A percentile compares a stretch with the other conserved stretches of the same genome.
Conservation (phyloP, 768 basidiomycete species). For the Clitopilus passeckerianus region DNA sequence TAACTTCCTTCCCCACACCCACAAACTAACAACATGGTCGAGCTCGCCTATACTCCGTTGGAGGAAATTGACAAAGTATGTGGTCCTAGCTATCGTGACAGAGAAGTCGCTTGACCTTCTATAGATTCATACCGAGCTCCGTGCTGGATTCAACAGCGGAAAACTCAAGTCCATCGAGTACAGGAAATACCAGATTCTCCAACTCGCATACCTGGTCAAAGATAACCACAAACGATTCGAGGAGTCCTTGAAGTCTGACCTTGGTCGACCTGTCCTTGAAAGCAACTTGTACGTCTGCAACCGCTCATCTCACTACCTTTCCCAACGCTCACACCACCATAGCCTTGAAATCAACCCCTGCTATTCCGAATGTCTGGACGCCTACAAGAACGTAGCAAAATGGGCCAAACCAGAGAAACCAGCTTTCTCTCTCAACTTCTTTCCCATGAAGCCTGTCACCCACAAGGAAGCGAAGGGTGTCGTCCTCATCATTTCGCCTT, state of each 20-base stretch:
- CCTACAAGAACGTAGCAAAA: slow-evolving; percentile 61
- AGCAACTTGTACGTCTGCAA: slow-evolving; percentile 35
- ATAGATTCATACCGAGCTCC: slow-evolving; percentile 55
- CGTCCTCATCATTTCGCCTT: slow-evolving; percentile 64
- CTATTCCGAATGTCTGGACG: slow-evolving; percentile 45
- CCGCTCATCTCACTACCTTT: not conserved
- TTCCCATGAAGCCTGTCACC: slow-evolving; percentile 56
- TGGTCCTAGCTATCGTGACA: not conserved
- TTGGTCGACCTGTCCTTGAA: slow-evolving; percentile 62
- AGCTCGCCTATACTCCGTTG: slow-evolving; percentile 41
- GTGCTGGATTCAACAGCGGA: slow-evolving; percentile 56
- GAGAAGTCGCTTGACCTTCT: not conserved
- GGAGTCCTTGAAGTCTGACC: slow-evolving; percentile 52
- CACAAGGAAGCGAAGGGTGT: slow-evolving; percentile 77
- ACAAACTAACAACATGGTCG: slow-evolving; percentile 14
- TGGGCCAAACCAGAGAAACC: slow-evolving; percentile 69
- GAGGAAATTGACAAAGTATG: slow-evolving; percentile 49
- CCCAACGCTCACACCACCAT: not conserved
- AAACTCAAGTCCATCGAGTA: slow-evolving; percentile 63
- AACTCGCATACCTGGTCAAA: slow-evolving; percentile 66
- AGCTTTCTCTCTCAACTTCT: slow-evolving; percentile 50
- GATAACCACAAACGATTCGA: slow-evolving; percentile 65
- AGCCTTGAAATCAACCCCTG: slow-evolving; percentile 60
- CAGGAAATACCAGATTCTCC: slow-evolving; percentile 73
- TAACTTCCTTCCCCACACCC: not conserved